phyloP scores from a whole-genome alignment of 768 basidiomycete genomes.

The Trichaptum fuscoviolaceum region DNA sequence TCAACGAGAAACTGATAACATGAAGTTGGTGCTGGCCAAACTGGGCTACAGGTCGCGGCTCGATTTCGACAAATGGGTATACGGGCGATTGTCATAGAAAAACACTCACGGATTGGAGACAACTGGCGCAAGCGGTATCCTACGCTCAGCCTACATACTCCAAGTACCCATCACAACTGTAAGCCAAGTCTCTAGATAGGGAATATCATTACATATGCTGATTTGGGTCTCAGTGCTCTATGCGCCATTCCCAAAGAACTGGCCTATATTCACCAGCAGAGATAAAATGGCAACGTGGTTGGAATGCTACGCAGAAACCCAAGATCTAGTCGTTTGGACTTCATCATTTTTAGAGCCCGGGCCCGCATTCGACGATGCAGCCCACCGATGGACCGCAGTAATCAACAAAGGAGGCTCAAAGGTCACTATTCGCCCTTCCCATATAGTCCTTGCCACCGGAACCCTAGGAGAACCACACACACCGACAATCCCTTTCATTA shows the following conservation, averaged over 20 bases:
- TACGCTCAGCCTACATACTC: constrained; percentile 36
- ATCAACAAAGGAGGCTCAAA: constrained; percentile 25
- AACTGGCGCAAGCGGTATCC: constrained; percentile 41
- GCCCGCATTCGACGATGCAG: constrained; percentile 29
- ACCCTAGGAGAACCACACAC: constrained; percentile 29
- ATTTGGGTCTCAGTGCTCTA: constrained; percentile 29
- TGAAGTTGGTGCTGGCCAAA: constrained; percentile 39
- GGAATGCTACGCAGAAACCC: constrained; percentile 34
- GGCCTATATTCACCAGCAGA: constrained; percentile 36
- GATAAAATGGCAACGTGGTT: constrained; percentile 42
- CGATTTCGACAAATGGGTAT: constrained; percentile 38
- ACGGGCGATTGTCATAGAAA: constrained; percentile 33
- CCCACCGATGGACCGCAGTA: constrained; percentile 30
- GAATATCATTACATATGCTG: background rate
- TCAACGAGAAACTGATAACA: background rate
- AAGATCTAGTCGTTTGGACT: constrained; percentile 42
- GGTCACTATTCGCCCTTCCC: constrained; percentile 29
- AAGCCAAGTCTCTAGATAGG: background rate
- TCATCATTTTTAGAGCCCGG: constrained; percentile 25
- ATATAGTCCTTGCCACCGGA: constrained; percentile 37
- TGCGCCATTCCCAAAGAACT: constrained; percentile 31
- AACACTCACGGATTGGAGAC: constrained; percentile 31
- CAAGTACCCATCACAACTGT: constrained; percentile 2
- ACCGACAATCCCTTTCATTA: constrained; percentile 22
- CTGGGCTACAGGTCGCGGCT: constrained; percentile 37